These are phyloP conservation scores for Medicago ruthenica DNA, from an alignment of 306 rosid genomes.

Conservation along the genomic window DNA sequence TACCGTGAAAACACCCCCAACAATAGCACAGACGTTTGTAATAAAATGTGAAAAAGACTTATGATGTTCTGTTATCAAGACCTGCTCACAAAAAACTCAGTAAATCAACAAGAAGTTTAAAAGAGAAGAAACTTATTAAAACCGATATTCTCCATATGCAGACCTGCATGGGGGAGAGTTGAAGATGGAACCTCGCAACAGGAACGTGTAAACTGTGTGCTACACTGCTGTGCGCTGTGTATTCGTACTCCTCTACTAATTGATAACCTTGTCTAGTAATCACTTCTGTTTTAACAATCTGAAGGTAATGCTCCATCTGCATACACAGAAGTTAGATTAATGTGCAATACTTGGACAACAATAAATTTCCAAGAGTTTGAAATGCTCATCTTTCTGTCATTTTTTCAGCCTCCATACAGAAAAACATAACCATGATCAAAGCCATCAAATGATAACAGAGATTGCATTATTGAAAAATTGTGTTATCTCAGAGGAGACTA, in stretches of 20 bases:
- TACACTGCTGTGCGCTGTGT: slow-evolving; percentile 94
- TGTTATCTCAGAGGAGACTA: slow-evolving; percentile 23
- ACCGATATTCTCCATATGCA: slow-evolving; percentile 8
- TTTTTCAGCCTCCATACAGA: slow-evolving; percentile 30
- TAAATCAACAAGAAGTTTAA: background rate
- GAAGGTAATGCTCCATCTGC: slow-evolving; percentile 98
- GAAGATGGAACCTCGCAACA: slow-evolving; percentile 85
- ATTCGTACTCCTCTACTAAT: slow-evolving; percentile 90
- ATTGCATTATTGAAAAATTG: slow-evolving; percentile 21
- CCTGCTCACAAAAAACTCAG: slow-evolving; percentile 54
- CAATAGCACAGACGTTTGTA: slow-evolving; percentile 95
- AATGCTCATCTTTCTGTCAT: slow-evolving; percentile 25
- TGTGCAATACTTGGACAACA: slow-evolving; percentile 14
- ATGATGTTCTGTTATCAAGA: slow-evolving; percentile 74
- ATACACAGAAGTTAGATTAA: slow-evolving; percentile 41
- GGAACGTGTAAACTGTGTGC: slow-evolving; percentile 74
- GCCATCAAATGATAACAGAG: slow-evolving; percentile 30
- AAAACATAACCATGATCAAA: slow-evolving; percentile 30
- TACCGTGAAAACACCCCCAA: slow-evolving; percentile 99
- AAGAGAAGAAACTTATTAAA: slow-evolving; percentile 35
- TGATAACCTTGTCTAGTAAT: slow-evolving; percentile 59
- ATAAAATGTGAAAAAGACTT: slow-evolving; percentile 93
- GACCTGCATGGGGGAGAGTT: slow-evolving; percentile 99
- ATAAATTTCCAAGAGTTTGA: slow-evolving; percentile 21
- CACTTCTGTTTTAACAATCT: slow-evolving; percentile 92